Evolutionary conservation across 225 moss, liverwort and hornwort species (phyloP).

Genomic region (Anthoceros angustus): DNA sequence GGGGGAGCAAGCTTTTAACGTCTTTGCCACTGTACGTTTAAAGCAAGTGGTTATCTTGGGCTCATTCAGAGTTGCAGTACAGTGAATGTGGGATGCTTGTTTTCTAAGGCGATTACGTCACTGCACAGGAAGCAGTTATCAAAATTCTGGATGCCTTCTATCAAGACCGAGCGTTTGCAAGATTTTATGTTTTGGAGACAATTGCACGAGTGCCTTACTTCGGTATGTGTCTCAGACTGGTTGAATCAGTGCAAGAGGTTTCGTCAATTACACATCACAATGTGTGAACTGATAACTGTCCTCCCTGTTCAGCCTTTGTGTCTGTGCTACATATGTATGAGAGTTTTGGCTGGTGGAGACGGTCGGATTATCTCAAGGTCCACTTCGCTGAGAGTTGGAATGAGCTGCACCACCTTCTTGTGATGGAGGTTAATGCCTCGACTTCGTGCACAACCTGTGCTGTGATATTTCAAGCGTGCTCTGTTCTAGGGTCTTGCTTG

Average conservation of each 20-base stretch:
- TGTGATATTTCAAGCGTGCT: not conserved
- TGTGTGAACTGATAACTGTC: slow-evolving; percentile 4
- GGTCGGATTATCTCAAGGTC: slow-evolving; percentile 72
- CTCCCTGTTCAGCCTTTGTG: slow-evolving; percentile 43
- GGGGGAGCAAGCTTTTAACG: slow-evolving; percentile 56
- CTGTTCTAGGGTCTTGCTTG: not conserved
- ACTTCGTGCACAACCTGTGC: not conserved
- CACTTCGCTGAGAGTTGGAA: slow-evolving; percentile 98
- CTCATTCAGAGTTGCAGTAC: too few relatives aligned
- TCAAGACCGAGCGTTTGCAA: slow-evolving; percentile 51
- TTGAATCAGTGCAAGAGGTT: not conserved
- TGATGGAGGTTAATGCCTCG: slow-evolving; percentile 49
- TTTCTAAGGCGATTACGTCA: not conserved
- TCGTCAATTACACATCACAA: not conserved
- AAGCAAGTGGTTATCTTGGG: too few relatives aligned
- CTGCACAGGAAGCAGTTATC: slow-evolving; percentile 42
- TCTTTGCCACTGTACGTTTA: slow-evolving; percentile 43
- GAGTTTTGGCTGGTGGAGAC: slow-evolving; percentile 94
- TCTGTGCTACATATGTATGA: slow-evolving; percentile 85
- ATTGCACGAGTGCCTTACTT: slow-evolving; percentile 89
- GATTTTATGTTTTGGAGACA: slow-evolving; percentile 81
- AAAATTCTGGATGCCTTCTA: slow-evolving; percentile 51
- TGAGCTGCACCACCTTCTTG: slow-evolving; percentile 82
- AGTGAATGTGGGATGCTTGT: too few relatives aligned
- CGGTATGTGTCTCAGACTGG: slow-evolving; percentile 13